Base-by-base conservation (phyloP, 805 yeast species). In the Zygosaccharomyces bisporus region DNA sequence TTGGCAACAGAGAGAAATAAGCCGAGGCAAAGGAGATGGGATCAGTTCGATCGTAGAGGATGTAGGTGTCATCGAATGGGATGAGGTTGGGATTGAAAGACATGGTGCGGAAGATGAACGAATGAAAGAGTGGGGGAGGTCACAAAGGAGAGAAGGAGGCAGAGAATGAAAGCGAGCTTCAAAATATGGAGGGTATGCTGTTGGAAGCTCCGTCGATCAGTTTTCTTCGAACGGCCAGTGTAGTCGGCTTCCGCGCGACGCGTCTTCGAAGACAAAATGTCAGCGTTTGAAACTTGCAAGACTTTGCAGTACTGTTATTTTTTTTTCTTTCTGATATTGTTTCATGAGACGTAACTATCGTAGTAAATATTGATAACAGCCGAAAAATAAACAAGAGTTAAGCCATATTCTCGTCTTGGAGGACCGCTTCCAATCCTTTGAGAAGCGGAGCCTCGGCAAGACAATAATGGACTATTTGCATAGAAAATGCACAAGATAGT, bases 51-150 rank as follows among this genome's bases (percentile, higher is more conserved):
- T 84, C 82, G 58, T 89, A 91, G 17, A 86, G 68, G 14, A 91
- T 85, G 57, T 84, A 83, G 0, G 97, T 89, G 58, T 86, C 88
- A 60, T 89, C 96, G 58, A 89, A 84, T 0, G 95, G 91, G 3
- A 71, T 62, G 3, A 71, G 64, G 4, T 56, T 51, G 13, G 51
- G 51, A 17, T 50, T 47, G 45, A 45, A 45, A 8, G 52, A 44
- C 40, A 37, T 37, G 40, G 16, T 10, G 31, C 14, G 10, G 27
- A 23, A 23, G 27, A 12, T 3, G 27, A 6, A 23, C 27, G 8
- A 21, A 21, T 5, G 8, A 21, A 8, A 21, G 24, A 21, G 8
- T 23, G 27, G 27, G n/a, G n/a, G n/a, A n/a, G n/a, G n/a, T n/a
- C n/a, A n/a, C n/a, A n/a, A n/a, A n/a, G n/a, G n/a, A 21, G 8